Conservation (phyloP, 805 yeast genomes). For the Nakazawaea ernobii region DNA sequence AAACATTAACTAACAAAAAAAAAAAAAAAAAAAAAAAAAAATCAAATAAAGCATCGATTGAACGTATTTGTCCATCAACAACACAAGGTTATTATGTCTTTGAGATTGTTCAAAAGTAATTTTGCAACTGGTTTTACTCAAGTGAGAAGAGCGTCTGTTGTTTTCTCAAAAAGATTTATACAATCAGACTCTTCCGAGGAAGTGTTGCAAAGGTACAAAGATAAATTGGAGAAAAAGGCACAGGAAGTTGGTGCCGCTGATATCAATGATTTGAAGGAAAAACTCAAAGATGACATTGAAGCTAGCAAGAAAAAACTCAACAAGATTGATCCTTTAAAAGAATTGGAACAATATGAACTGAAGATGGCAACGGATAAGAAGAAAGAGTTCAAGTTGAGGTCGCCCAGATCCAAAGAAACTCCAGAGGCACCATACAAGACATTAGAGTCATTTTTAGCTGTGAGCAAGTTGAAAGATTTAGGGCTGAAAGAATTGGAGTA, state of each 20-base stretch:
- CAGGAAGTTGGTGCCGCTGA: conserved; percentile 35
- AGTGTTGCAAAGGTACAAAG: conserved; percentile 32
- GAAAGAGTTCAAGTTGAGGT: conserved; percentile 27
- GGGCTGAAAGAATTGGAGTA: conserved; percentile 61
- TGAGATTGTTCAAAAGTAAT: conserved; percentile 1
- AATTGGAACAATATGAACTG: conserved; percentile 45
- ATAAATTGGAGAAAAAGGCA: conserved; percentile 34
- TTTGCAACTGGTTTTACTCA: not conserved
- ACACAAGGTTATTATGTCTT: not conserved
- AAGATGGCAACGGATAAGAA: conserved; percentile 15
- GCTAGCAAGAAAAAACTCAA: conserved; percentile 48
- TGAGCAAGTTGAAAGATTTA: conserved; percentile 55
- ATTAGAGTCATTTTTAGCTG: conserved; percentile 62
- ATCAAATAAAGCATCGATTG: not conserved
- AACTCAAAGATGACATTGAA: conserved; percentile 56
- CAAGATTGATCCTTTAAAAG: conserved; percentile 64
- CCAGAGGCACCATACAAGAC: conserved; percentile 56
- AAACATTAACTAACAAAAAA: too few relatives aligned
- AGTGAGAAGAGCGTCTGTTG: conserved; percentile 4
- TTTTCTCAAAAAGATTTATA: conserved; percentile 2
- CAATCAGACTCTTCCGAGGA: conserved; percentile 22
- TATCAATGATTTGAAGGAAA: conserved; percentile 56
- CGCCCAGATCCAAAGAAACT: conserved; percentile 26
- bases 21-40: too few relatives aligned
- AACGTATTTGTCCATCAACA: not conserved